These are phyloP conservation scores for Suhomyces taliae DNA, from an alignment of 1,139 yeast genomes.

Conservation along the genomic window DNA sequence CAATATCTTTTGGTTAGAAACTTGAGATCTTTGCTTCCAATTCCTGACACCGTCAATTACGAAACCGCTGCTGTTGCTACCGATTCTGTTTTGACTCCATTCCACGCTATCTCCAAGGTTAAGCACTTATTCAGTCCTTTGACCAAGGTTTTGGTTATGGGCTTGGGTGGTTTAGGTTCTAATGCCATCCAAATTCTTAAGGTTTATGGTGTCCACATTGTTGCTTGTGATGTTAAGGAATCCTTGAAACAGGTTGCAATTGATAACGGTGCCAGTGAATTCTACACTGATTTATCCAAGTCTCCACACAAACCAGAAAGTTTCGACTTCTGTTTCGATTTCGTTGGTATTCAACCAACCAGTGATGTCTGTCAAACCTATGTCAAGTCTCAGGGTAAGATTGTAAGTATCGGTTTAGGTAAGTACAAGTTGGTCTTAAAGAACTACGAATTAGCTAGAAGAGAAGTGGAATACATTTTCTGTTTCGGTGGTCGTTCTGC, in stretches of 20 bases:
- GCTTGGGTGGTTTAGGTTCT: constrained; percentile 53
- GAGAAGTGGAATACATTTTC: constrained; percentile 43
- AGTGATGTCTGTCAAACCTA: constrained; percentile 33
- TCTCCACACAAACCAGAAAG: constrained; percentile 31
- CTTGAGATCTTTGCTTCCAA: constrained; percentile 38
- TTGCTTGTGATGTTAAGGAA: constrained; percentile 41
- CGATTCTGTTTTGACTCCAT: constrained; percentile 53
- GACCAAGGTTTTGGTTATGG: constrained; percentile 43
- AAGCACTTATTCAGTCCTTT: constrained; percentile 33
- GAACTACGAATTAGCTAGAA: constrained; percentile 39
- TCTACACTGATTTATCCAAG: constrained; percentile 31
- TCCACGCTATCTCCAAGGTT: constrained; percentile 48
- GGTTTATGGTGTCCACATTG: constrained; percentile 40
- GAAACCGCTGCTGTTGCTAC: constrained; percentile 52
- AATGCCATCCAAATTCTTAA: constrained; percentile 49
- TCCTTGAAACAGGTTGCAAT: constrained; percentile 31
- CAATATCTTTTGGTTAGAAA: constrained; percentile 42
- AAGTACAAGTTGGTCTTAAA: constrained; percentile 29
- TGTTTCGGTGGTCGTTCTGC: constrained; percentile 49
- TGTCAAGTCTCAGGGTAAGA: constrained; percentile 38
- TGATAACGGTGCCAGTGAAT: constrained; percentile 46
- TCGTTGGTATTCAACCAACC: constrained; percentile 46
- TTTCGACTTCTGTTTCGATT: constrained; percentile 45
- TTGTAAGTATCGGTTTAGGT: constrained; percentile 48
- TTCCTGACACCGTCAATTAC: constrained; percentile 47